Conservation (phyloP, 148 eudicot species). For the Rhododendron henanense region DNA sequence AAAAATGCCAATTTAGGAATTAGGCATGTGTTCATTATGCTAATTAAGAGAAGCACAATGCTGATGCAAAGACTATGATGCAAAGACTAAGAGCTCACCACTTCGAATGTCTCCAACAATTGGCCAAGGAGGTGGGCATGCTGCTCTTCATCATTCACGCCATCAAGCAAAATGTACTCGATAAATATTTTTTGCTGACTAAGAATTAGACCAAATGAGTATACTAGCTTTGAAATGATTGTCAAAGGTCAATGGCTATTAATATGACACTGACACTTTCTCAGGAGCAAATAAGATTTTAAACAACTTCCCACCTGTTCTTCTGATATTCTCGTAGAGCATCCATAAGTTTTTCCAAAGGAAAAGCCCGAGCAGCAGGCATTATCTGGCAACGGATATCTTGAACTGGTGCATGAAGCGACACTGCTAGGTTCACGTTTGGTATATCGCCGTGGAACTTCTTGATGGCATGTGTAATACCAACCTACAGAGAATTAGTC, state of each 20-base stretch:
- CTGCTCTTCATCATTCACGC: conserved; percentile 85
- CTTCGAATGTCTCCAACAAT: conserved; percentile 76
- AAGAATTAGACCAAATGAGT: conserved; percentile 26
- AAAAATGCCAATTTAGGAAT: too few species aligned
- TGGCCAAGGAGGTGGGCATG: conserved; percentile 94
- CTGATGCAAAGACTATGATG: conserved; percentile 2
- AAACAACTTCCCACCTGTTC: conserved; percentile 43
- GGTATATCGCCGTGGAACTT: conserved; percentile 78
- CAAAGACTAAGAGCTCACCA: conserved; percentile 47
- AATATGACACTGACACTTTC: not conserved
- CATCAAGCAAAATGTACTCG: conserved; percentile 99
- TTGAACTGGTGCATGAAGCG: conserved; percentile 97
- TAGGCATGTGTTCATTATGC: not conserved
- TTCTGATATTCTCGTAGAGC: conserved; percentile 71
- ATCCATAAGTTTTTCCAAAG: conserved; percentile 84
- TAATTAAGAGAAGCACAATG: not conserved
- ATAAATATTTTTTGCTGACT: conserved; percentile 95
- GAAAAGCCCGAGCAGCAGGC: conserved; percentile 99
- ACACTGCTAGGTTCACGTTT: conserved; percentile 81
- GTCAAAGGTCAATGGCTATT: not conserved
- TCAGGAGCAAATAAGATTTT: not conserved
- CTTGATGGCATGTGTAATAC: conserved; percentile 84
- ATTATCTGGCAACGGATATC: conserved; percentile 96
- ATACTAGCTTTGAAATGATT: not conserved
- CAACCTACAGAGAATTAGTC: conserved; percentile 54